phyloP scores from a whole-genome alignment of 371 early-diverging fungal species.

The Basidiobolus meristosporus region DNA sequence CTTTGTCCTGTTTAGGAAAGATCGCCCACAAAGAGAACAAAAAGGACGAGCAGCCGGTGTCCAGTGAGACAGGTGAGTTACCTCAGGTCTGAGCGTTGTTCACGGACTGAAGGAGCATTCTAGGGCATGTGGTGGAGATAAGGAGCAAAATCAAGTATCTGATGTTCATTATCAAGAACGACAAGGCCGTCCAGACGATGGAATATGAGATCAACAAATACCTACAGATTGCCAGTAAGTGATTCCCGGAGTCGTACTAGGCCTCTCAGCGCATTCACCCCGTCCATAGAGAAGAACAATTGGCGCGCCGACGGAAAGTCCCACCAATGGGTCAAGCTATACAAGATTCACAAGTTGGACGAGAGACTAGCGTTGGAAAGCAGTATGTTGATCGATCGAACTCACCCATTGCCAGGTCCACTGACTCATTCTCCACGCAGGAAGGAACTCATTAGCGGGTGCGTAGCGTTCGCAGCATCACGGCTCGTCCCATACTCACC shows the following conservation, averaged over 20 bases:
- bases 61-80: constrained; percentile 7
- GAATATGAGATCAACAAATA: not conserved
- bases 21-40: constrained; percentile 4
- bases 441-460: not conserved
- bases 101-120: too few relatives aligned
- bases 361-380: too few relatives aligned
- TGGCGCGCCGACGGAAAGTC: constrained; percentile 13
- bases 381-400: not conserved
- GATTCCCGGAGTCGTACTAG: not conserved
- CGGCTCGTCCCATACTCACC: not conserved
- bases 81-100: too few relatives aligned
- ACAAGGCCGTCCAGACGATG: not conserved
- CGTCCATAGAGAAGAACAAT: constrained; percentile 10
- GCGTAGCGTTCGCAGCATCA: not conserved
- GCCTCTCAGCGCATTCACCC: not conserved
- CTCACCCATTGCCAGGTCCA: not conserved
- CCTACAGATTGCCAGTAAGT: not conserved
- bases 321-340: constrained; percentile 17
- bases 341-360: constrained; percentile 3
- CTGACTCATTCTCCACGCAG: not conserved
- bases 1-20: not conserved
- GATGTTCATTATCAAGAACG: not conserved
- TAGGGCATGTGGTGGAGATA: not conserved
- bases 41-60: constrained; percentile 15
- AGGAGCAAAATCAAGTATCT: not conserved